These are phyloP conservation scores for Centrapalus pauciflorus DNA, from an alignment of 129 eudicot species.

Conservation along the genomic window DNA sequence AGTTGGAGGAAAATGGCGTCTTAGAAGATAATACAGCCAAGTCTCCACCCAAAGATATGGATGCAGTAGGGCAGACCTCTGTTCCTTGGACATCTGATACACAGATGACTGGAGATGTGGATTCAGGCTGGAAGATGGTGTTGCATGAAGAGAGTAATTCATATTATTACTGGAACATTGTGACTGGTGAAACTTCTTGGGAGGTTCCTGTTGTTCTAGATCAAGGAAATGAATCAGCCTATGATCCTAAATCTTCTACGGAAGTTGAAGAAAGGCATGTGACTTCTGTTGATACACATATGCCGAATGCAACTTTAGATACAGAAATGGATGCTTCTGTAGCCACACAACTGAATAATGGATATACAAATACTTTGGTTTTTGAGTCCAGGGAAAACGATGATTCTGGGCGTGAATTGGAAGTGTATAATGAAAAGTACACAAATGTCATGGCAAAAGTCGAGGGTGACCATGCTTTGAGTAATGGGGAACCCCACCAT, in stretches of 20 bases:
- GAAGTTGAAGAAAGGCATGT: slow-evolving; percentile 29
- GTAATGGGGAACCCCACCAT: slow-evolving; percentile 17
- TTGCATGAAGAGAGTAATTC: slow-evolving; percentile 86
- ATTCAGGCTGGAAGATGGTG: slow-evolving; percentile 87
- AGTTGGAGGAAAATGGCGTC: slow-evolving; percentile 23
- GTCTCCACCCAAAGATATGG: slow-evolving; percentile 14
- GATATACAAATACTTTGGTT: slow-evolving; percentile 1
- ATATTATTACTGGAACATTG: slow-evolving; percentile 87
- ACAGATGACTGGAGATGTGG: slow-evolving; percentile 34
- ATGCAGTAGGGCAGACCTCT: slow-evolving; percentile 19
- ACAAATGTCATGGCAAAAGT: slow-evolving; percentile 14
- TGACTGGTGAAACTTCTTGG: slow-evolving; percentile 96
- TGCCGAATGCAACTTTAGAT: slow-evolving; percentile 5
- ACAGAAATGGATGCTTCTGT: slow-evolving; percentile 9
- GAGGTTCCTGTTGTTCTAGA: slow-evolving; percentile 59
- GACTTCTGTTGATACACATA: slow-evolving; percentile 23
- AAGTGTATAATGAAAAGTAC: slow-evolving; percentile 23
- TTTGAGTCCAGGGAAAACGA: slow-evolving; percentile 13
- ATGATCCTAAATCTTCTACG: slow-evolving; percentile 20
- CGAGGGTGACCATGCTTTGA: slow-evolving; percentile 20
- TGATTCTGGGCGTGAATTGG: slow-evolving; percentile 10
- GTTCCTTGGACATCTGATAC: slow-evolving; percentile 33
- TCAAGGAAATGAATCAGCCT: slow-evolving; percentile 33
- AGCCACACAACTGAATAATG: slow-evolving; percentile 13
- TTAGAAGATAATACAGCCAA: slow-evolving; percentile 20